These are phyloP conservation scores for Teratosphaeria destructans DNA, from an alignment of 2,329 filamentous ascomycete species.

Conservation along the genomic window DNA sequence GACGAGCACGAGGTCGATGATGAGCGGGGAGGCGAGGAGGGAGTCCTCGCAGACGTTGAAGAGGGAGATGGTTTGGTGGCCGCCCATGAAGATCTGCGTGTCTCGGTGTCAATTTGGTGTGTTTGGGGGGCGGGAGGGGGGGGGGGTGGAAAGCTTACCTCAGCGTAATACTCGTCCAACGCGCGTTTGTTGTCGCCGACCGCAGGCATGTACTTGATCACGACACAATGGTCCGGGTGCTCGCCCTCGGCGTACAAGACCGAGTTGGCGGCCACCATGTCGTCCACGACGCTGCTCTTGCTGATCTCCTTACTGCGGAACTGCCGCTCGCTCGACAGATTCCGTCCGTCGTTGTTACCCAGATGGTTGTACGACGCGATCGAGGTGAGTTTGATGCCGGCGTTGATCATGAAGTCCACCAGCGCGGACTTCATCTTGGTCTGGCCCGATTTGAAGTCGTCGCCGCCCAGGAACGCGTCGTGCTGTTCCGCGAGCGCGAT, in stretches of 20 bases:
- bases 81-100: slow-evolving; percentile 80
- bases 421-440: slow-evolving; percentile 99
- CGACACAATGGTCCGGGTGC: slow-evolving; percentile 94
- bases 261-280: slow-evolving; percentile 95
- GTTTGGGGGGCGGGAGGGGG: not conserved
- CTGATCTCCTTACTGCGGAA: slow-evolving; percentile 99
- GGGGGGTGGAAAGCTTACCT: slow-evolving; percentile 30
- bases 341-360: slow-evolving; percentile 99
- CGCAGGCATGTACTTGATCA: slow-evolving; percentile 99
- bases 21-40: slow-evolving; percentile 85
- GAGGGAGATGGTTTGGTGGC: slow-evolving; percentile 94
- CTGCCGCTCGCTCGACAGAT: slow-evolving; percentile 91
- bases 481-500: slow-evolving; percentile 81
- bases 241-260: slow-evolving; percentile 86
- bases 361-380: slow-evolving; percentile 99
- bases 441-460: slow-evolving; percentile 99
- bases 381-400: slow-evolving; percentile 95
- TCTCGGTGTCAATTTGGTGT: not conserved
- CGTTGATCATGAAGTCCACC: slow-evolving; percentile 96
- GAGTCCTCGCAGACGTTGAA: slow-evolving; percentile 99
- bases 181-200: slow-evolving; percentile 99
- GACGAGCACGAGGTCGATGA: slow-evolving; percentile 89
- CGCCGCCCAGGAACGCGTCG: slow-evolving; percentile 84
- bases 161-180: slow-evolving; percentile 96
- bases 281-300: slow-evolving; percentile 98